Evolutionary conservation across 2,329 filamentous ascomycete genomes (phyloP), one percentile per base, ranked within the genome.

Genomic region (Paecilomyces sp.): DNA sequence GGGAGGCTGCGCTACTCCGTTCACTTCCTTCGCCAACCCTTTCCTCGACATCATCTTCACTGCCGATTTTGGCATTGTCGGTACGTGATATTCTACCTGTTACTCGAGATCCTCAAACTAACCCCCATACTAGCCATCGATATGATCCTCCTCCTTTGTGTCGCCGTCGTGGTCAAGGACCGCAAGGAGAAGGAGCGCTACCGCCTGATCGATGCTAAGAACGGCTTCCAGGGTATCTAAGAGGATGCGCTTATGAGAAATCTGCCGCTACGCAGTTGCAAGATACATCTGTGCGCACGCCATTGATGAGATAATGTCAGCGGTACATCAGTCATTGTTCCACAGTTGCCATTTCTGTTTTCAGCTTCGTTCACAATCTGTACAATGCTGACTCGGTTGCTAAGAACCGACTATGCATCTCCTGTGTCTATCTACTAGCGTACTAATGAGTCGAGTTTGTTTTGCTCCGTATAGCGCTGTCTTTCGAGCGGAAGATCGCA

Each of bases 121-220:
- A 47, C 41, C 7, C 2, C 36, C 13, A 47, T 15, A n/a, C 4
- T 18, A 83, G 82, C 82, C 59, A 72, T 91, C 64, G 86, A 92
- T 69, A 83, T 82, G 51, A 69, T 90, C 57, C 79, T 93, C 55
- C 77, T 93, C 65, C 78, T 93, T 59, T 84, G 85, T 65, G 86
- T 88, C 12, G 87, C 88, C 31, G 91, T 91, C 75, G 80, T 94
- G 53, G 80, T 91, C 67, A 92, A 92, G 81, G 87, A 91, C 68
- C 86, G 90, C 70, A 89, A 88, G 76, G 90, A 94, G 78, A 85
- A 85, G 68, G 86, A 89, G 74, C 82, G 90, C 61, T 94, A 91
- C 77, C 84, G 86, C 61, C 83, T 89, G 70, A 92, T 94, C 68
- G 90, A 93, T 70, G 86, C 91, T 81, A 94, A 94, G 84, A 84